These are phyloP conservation scores for Colletotrichum acutatum DNA, from an alignment of 2,329 filamentous ascomycete species.

Conservation along the genomic window DNA sequence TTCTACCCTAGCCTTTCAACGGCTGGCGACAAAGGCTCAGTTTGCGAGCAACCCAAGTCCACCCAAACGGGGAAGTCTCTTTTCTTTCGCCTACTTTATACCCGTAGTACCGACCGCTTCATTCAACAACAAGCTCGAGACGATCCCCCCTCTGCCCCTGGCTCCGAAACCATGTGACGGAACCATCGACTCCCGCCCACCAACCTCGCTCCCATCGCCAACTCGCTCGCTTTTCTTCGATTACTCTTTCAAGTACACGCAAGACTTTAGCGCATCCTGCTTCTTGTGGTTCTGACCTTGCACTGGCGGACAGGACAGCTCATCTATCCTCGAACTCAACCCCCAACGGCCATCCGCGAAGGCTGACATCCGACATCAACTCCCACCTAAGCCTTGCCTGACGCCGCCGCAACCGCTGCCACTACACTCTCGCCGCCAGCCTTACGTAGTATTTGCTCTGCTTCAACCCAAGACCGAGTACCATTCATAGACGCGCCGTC, in stretches of 20 bases:
- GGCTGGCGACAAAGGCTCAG: slow-evolving; percentile 22
- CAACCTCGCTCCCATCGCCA: slow-evolving; percentile 29
- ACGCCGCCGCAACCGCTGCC: background rate
- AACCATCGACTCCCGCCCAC: slow-evolving; percentile 35
- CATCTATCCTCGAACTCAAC: background rate
- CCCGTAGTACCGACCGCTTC: slow-evolving; percentile 16
- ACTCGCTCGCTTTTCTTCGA: slow-evolving; percentile 11
- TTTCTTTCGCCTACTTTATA: slow-evolving; percentile 6
- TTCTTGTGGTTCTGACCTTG: slow-evolving; percentile 7
- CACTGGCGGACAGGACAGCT: background rate
- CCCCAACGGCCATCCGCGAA: slow-evolving; percentile 6
- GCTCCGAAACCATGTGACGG: slow-evolving; percentile 37
- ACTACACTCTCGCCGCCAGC: slow-evolving; percentile 24
- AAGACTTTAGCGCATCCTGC: background rate
- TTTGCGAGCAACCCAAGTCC: slow-evolving; percentile 5
- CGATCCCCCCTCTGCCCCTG: slow-evolving; percentile 32
- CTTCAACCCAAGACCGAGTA: slow-evolving; percentile 23
- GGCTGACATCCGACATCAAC: slow-evolving; percentile 30
- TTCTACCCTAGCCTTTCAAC: slow-evolving; percentile 11
- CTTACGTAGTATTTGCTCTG: slow-evolving; percentile 33
- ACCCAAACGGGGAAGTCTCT: background rate
- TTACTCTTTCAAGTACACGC: slow-evolving; percentile 2
- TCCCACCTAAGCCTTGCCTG: slow-evolving; percentile 9
- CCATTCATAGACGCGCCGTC: slow-evolving; percentile 31
- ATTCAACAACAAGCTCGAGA: slow-evolving; percentile 27